Base-by-base conservation (phyloP, 768 basidiomycete species). In the Omphalotus guepiniiformis region DNA sequence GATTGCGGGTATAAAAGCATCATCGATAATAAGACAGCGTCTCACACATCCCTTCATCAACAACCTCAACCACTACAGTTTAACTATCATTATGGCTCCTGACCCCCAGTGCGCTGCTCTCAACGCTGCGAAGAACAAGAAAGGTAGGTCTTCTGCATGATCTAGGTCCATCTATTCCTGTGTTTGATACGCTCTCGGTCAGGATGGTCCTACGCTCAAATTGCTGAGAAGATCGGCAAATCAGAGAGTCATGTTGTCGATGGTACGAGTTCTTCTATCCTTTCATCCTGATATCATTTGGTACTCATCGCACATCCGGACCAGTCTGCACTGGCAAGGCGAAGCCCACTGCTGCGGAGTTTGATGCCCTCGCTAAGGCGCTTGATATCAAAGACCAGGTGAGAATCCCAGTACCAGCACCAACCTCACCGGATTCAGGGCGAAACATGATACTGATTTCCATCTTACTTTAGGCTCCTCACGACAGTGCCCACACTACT, bases 71-170 rank as follows among this genome's bases (percentile, higher is more conserved):
- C n/a, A 39, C 39, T 3, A 39, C 39, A n/a, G 16, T 39, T 11
- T 3, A 16, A 11, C 16, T 23, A 22, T 47, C 51, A 62, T 49
- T 47, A 81, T 76, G 75, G 64, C 76, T 39, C 67, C 75, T 46
- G 68, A 73, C 65, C 76, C 76, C 8, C 74, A 72, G 59, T 87
- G 85, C 64, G 55, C 71, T 55, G 83, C 82, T 39, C 68, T 88
- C 55, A 68, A 67, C 53, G 65, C 65, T 23, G 83, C 82, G 11
- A 70, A 78, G 67, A 42, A 55, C 1, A 66, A 58, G 55, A 67
- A 71, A 52, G 78, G 85, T 84, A 48, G n/a, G 63, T 51, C 7
- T 23, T 27, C 13, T 9, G 16, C 34, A 35, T 15, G 1, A 22
- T 12, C 15, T 26, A 21, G n/a, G 42, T 5, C 22, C 23, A 16